These are phyloP conservation scores for Populus nigra DNA, from an alignment of 345 rosid genomes.

Conservation along the genomic window DNA sequence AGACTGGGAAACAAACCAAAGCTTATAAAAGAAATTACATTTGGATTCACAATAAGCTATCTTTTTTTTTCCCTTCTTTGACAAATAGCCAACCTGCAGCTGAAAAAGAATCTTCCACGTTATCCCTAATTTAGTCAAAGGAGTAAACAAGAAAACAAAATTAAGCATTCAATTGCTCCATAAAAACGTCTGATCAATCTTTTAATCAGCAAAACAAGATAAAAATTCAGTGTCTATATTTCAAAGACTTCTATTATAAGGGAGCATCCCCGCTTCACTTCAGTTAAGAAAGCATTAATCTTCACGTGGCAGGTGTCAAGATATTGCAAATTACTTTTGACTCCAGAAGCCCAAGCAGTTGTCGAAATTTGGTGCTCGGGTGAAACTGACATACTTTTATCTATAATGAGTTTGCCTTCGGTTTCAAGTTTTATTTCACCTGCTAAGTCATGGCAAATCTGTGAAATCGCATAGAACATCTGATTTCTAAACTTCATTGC, in stretches of 20 bases:
- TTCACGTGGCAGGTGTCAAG: neutral
- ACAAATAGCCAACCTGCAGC: constrained; percentile 11
- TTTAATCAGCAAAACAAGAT: neutral
- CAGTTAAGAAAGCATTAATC: neutral
- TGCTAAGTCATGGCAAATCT: neutral
- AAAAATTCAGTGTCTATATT: neutral
- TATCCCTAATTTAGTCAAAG: neutral
- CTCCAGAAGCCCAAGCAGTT: neutral
- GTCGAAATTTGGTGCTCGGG: neutral
- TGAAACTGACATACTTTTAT: neutral
- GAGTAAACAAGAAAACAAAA: constrained; percentile 5
- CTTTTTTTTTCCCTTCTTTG: neutral
- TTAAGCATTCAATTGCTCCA: neutral
- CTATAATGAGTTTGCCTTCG: neutral
- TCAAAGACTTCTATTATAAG: neutral
- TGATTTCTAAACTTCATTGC: neutral
- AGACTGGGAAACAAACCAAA: neutral
- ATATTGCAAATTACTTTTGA: neutral
- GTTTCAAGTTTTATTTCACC: neutral
- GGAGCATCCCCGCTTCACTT: constrained; percentile 2
- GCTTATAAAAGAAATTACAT: neutral
- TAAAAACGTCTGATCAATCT: neutral
- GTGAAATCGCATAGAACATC: neutral
- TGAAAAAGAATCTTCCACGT: constrained; percentile 8
- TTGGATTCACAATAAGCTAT: neutral